These are phyloP conservation scores for Fusarium acutatum DNA, from an alignment of 2,329 filamentous ascomycete species.

Conservation along the genomic window DNA sequence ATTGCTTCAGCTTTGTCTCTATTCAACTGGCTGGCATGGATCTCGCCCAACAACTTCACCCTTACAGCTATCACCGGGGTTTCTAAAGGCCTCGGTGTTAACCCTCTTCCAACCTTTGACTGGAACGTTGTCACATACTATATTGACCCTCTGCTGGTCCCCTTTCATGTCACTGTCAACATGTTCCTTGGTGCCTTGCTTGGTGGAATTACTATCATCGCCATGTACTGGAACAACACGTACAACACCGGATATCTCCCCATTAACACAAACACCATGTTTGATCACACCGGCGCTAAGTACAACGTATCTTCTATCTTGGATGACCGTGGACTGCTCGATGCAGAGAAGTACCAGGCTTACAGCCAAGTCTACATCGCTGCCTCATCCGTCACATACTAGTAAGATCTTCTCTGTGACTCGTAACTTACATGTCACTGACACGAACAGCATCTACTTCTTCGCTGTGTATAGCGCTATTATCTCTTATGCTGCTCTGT, in stretches of 20 bases:
- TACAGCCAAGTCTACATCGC: conserved; percentile 47
- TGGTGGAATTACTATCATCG: conserved; percentile 52
- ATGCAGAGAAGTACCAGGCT: conserved; percentile 47
- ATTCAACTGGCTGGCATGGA: conserved; percentile 67
- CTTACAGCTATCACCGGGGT: conserved; percentile 55
- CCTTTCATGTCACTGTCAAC: conserved; percentile 53
- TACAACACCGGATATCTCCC: conserved; percentile 56
- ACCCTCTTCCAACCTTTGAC: conserved; percentile 60
- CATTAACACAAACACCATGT: conserved; percentile 57
- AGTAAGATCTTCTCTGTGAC: neutral
- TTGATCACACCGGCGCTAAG: conserved; percentile 52
- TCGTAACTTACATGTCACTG: fast-evolving
- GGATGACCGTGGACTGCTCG: conserved; percentile 43
- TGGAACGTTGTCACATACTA: conserved; percentile 50
- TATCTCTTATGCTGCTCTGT: conserved; percentile 48
- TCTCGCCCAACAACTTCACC: conserved; percentile 54
- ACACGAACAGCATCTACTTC: conserved; percentile 25
- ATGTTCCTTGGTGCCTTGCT: conserved; percentile 46
- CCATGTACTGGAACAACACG: conserved; percentile 55
- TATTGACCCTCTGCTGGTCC: conserved; percentile 38
- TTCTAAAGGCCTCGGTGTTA: conserved; percentile 54
- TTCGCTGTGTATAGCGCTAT: conserved; percentile 45
- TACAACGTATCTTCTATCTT: conserved; percentile 58
- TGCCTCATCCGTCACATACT: conserved; percentile 32
- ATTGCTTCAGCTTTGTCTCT: conserved; percentile 35